Base-by-base conservation (phyloP, 2,329 filamentous ascomycete genomes). In the Byssochlamys sp. region DNA sequence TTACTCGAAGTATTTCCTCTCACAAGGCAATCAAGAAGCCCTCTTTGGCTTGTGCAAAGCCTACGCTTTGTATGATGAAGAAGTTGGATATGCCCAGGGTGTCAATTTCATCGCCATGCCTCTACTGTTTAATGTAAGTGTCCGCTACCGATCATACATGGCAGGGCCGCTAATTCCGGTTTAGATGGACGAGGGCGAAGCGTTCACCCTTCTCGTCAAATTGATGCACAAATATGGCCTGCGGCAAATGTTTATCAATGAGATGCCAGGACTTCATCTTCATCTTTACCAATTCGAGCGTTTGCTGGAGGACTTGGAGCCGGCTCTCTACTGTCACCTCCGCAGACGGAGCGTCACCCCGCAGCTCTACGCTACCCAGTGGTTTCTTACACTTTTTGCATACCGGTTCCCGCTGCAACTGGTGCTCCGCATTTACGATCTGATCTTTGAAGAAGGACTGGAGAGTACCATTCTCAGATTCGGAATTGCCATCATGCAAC, bases 61-160 rank as follows among this genome's bases (percentile, higher is more conserved):
- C 1, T 99, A 99, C 74, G 94, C 94, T 12, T 79, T 99, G 29
- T 97, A 91, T 65, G 94, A 99, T 67, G 91, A 96, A 67, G 88
- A 81, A 6, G 94, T 99, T 35, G 92, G 94, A 31, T 99, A 99
- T 72, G 92, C 95, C 0, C 94, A 99, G 73, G 94, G 94, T 69
- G 96, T 99, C 89, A 99, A 97, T 70, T 99, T 99, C 68, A 84
- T 99, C 59, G 89, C 91, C 53, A 97, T 97, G 91, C 94, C 95
- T 26, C 74, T 99, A 19, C 79, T 99, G 1, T 96, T 99, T 77
- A 97, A 96, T 71, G 86, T 89, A 76, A 79, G 85, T 72, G 53
- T 29, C 14, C 31, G 27, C 26, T 14, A 11, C 55, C 59, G 55
- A 54, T 31, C 39, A 49, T 55, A 49, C 54, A 27, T 35, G 27